Evolutionary conservation across 805 yeast genomes (phyloP), one percentile per base, ranked within the genome.

Genomic region (Wickerhamiella dianesei): DNA sequence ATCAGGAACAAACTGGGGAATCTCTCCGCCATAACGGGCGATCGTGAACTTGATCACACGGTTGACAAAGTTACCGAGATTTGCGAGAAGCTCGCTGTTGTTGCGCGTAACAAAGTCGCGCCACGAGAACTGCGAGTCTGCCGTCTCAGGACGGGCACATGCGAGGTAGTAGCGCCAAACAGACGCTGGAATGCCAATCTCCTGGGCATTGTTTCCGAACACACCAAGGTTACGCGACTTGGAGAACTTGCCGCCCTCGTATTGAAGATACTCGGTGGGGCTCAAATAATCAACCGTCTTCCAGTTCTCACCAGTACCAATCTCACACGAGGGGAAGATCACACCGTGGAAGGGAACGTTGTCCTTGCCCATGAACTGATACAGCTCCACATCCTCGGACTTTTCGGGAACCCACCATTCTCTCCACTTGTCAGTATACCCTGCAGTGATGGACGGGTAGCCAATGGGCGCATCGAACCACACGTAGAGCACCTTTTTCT

Each of bases 381-480:
- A 86, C 55, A 92, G 71, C 54, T 82, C 68, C 53, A 92, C 96
- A 52, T 87, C 64, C 46, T 87, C 86, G n/a, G 95, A 94, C 60
- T 82, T 72, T 18, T 45, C 44, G 13, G 56, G 56, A 58, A 76
- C 77, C 99, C 99, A 92, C 98, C 98, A 89, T 56, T 76, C 62
- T 58, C 74, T 68, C 97, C 97, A 89, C 45, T 73, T 74, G 40
- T 73, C 64, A 16, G 86, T 79, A 68, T 89, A 94, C 64, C 82
- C 82, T 21, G 97, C 96, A 22, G 99, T 92, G 60, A 92, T 92
- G 44, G 96, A 86, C 49, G 88, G 79, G 64, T 92, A 92, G 41
- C 99, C 99, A 56, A 92, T 92, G 44, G 95, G 77, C 36, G 99
- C 99, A 68, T 92, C 99, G 57, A 92, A 92, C 99, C 99, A 92